These are phyloP conservation scores for Coemansia sp. DNA, from an alignment of 192 early-diverging fungal species.

Conservation along the genomic window DNA sequence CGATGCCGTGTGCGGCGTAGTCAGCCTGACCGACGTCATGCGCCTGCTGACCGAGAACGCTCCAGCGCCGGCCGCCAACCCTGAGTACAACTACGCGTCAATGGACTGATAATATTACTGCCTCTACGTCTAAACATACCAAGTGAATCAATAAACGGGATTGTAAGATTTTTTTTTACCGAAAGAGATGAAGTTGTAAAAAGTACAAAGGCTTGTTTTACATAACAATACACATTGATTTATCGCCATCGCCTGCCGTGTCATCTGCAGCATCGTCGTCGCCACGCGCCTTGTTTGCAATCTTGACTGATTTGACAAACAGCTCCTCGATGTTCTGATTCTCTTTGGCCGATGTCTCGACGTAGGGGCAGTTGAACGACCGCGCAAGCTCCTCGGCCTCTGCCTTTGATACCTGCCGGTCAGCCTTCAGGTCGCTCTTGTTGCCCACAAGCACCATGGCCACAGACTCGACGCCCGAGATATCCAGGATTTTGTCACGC, in stretches of 20 bases:
- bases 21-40: slow-evolving; percentile 79
- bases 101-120: slow-evolving; percentile 33
- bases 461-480: slow-evolving; percentile 85
- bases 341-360: slow-evolving; percentile 91
- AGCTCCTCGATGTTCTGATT: slow-evolving; percentile 77
- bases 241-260: slow-evolving; percentile 11
- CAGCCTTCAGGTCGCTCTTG: slow-evolving; percentile 81
- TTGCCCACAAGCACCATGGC: slow-evolving; percentile 91
- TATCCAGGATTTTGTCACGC: slow-evolving; percentile 92
- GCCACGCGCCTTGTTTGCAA: slow-evolving; percentile 26
- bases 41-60: slow-evolving; percentile 55
- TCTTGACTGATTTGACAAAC: slow-evolving; percentile 37
- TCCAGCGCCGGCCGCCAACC: slow-evolving; percentile 15
- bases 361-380: slow-evolving; percentile 79
- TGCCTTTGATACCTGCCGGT: slow-evolving; percentile 64
- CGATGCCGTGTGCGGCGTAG: slow-evolving; percentile 57
- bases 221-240: slow-evolving; percentile 42
- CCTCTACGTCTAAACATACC: too few relatives aligned
- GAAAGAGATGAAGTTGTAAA: too few relatives aligned
- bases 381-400: slow-evolving; percentile 79
- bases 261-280: slow-evolving; percentile 18
- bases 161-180: too few relatives aligned
- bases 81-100: slow-evolving; percentile 40
- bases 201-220: too few relatives aligned
- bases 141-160: too few relatives aligned